A percentile compares a stretch with the other conserved stretches of the same genome.
Evolutionary conservation across 306 rosid species (phyloP).

Genomic region (Glycine soja): DNA sequence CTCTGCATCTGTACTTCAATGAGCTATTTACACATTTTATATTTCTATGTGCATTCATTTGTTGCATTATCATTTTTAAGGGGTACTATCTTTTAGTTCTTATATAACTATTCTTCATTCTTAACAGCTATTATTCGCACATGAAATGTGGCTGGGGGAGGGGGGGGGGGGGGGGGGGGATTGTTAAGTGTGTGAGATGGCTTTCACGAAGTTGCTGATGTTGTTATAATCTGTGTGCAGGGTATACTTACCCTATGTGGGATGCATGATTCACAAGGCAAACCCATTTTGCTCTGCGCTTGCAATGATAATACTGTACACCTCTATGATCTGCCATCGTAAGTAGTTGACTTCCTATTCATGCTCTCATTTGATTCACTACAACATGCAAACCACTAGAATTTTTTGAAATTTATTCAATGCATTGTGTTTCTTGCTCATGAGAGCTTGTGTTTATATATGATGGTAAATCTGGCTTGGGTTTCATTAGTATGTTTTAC

Average conservation of each 20-base stretch:
- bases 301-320: constrained; percentile 90
- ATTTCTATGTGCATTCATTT: neutral
- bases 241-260: constrained; percentile 87
- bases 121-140: neutral
- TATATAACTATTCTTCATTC: neutral
- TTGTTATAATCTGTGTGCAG: constrained; percentile 53
- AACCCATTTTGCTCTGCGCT: constrained; percentile 85
- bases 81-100: neutral
- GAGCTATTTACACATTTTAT: neutral
- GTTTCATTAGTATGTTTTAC: too few species aligned
- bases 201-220: constrained; percentile 21
- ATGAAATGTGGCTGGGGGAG: constrained; percentile 13
- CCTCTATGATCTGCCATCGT: constrained; percentile 97
- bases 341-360: constrained; percentile 55
- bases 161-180: constrained; percentile 4
- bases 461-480: too few species aligned
- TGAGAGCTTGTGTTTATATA: too few species aligned
- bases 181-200: constrained; percentile 20
- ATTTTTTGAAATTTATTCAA: too few species aligned
- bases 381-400: neutral
- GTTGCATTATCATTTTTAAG: neutral
- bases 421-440: too few species aligned
- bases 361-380: neutral
- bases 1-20: neutral
- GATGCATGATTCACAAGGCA: constrained; percentile 87